Base-by-base conservation (phyloP, 2,329 filamentous ascomycete species). In the Lomentospora prolificans region DNA sequence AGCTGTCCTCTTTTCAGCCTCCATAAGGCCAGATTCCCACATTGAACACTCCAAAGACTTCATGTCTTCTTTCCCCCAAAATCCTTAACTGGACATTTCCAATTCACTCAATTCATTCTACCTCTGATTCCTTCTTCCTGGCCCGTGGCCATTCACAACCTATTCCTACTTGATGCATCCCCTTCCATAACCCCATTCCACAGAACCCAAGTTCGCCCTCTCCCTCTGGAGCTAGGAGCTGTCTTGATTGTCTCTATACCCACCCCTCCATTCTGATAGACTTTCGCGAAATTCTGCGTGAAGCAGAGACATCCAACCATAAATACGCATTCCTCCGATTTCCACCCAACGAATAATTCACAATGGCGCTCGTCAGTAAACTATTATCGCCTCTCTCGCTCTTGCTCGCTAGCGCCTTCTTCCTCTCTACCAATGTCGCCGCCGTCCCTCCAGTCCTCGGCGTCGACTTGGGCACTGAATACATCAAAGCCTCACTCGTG, bases 401-500 rank as follows among this genome's bases (percentile, higher is more conserved):
- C 64, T 69, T 55, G 27, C 53, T 55, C n/a, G 41, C 39, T 27
- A 12, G 19, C 24, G n/a, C 44, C 39, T 50, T 55, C 53, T 50
- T 55, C n/a, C 27, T 55, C 41, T 48, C 72, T 27, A 65, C 72
- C 50, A 70, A 80, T 61, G 78, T 77, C 44, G 72, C 78, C 44
- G 80, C 79, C 25, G 72, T 73, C 52, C 75, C 89, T 7, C 89
- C 90, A 55, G 91, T 97, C 17, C 77, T 99, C 22, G 94, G 94
- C 60, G 81, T 99, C 64, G 94, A 99, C 72, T 79, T 99, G 55
- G 94, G 94, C 62, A 96, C 94, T 57, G 90, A 96, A 70, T 96
- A 95, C 74, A 88, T 99, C 75, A 99, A 97, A 76, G 92, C 92
- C 27, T 85, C 89, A 12, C 82, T 99, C 44, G 92, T 99, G 59